These are phyloP conservation scores for Arxiozyma telluris DNA, from an alignment of 1,139 yeast species.

Conservation along the genomic window DNA sequence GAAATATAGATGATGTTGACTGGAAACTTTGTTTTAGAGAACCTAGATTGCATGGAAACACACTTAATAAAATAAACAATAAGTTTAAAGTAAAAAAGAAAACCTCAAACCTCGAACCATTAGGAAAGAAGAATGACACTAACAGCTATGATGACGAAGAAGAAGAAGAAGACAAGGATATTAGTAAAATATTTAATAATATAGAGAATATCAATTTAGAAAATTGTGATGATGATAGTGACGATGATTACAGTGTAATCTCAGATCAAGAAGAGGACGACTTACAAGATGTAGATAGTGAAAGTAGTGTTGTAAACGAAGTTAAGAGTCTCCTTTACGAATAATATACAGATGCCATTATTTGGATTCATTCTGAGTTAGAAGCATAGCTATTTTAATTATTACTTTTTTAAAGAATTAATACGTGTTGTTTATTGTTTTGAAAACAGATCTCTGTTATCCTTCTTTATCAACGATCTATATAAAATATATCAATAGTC, in stretches of 20 bases:
- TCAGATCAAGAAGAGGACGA: not conserved
- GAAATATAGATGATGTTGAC: constrained; percentile 9
- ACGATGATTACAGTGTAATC: constrained; percentile 8
- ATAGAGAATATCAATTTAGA: not conserved
- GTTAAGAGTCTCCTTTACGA: not conserved
- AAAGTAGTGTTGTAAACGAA: not conserved
- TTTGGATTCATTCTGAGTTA: too few species aligned
- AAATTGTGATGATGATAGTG: constrained; percentile 10
- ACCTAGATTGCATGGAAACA: not conserved
- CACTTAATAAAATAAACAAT: not conserved
- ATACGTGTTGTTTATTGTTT: too few species aligned
- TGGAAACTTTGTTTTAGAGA: constrained; percentile 11
- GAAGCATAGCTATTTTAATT: too few species aligned
- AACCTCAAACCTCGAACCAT: not conserved
- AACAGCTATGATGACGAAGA: not conserved
- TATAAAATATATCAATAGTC: too few species aligned
- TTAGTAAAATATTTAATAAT: constrained; percentile 4
- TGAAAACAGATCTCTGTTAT: not conserved
- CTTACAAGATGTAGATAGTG: not conserved
- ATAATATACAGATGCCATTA: not conserved
- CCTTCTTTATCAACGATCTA: not conserved
- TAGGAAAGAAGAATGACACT: not conserved
- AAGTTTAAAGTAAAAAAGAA: not conserved
- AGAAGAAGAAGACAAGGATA: constrained; percentile 12
- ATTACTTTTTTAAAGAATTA: too few species aligned